Conservation (phyloP, 305 asterid genomes). For the Fraxinus sp. region DNA sequence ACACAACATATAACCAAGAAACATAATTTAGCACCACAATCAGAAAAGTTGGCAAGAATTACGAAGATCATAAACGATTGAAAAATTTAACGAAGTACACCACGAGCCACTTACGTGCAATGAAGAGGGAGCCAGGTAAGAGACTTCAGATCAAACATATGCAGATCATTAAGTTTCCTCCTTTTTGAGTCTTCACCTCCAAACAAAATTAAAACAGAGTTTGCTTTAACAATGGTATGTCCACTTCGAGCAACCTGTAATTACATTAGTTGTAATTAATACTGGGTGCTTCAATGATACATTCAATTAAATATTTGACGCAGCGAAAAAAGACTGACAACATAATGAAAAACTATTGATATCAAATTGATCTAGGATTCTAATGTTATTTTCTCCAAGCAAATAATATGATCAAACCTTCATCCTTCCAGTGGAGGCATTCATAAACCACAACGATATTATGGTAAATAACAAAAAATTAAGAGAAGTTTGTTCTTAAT, state of each 20-base stretch:
- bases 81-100: slow-evolving; percentile 1
- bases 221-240: slow-evolving; percentile 85
- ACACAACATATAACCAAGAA: slow-evolving; percentile 11
- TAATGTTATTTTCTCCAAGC: background rate
- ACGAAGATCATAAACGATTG: slow-evolving; percentile 6
- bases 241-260: slow-evolving; percentile 93
- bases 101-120: slow-evolving; percentile 74
- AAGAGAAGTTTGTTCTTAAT: background rate
- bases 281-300: slow-evolving; percentile 8
- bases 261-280: slow-evolving; percentile 27
- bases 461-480: background rate
- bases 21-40: slow-evolving; percentile 9
- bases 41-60: slow-evolving; percentile 10
- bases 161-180: slow-evolving; percentile 89
- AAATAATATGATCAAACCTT: background rate
- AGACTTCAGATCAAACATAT: slow-evolving; percentile 96
- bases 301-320: background rate
- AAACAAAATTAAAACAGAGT: slow-evolving; percentile 75
- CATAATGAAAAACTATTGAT: background rate
- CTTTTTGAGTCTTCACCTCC: slow-evolving; percentile 90
- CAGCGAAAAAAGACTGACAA: background rate
- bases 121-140: slow-evolving; percentile 97
- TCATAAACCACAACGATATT: background rate
- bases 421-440: background rate
- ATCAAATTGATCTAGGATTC: background rate